phyloP scores from a whole-genome alignment of 2,329 filamentous ascomycete genomes.

The Cercospora citrullina region DNA sequence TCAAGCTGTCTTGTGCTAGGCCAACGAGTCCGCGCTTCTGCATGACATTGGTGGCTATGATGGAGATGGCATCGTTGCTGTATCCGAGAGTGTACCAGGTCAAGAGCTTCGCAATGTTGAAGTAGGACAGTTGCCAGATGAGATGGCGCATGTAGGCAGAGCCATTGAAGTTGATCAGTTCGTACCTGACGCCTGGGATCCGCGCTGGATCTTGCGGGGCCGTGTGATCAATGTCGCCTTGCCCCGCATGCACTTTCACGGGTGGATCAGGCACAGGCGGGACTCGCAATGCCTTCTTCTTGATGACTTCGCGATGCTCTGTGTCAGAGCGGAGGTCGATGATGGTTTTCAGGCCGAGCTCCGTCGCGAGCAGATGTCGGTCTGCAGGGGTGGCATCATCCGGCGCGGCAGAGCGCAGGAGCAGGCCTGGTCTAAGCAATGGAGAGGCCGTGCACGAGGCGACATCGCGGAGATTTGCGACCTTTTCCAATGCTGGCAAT shows the following conservation, averaged over 20 bases:
- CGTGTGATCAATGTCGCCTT: neutral
- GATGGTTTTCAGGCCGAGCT: slow-evolving; percentile 67
- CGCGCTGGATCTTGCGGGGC: slow-evolving; percentile 53
- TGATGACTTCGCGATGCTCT: slow-evolving; percentile 42
- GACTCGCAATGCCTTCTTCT: slow-evolving; percentile 58
- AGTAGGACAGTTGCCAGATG: slow-evolving; percentile 67
- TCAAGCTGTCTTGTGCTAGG: slow-evolving; percentile 67
- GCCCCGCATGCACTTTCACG: neutral
- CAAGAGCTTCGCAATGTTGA: slow-evolving; percentile 63
- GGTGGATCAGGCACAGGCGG: slow-evolving; percentile 43
- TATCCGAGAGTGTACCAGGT: slow-evolving; percentile 65
- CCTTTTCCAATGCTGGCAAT: slow-evolving; percentile 50
- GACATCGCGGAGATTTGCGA: slow-evolving; percentile 78
- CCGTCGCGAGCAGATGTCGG: slow-evolving; percentile 57
- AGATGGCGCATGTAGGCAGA: slow-evolving; percentile 67
- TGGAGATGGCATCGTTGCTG: slow-evolving; percentile 66
- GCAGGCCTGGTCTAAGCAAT: slow-evolving; percentile 24
- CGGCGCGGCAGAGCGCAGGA: slow-evolving; percentile 40
- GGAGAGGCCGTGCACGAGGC: slow-evolving; percentile 60
- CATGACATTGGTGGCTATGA: slow-evolving; percentile 72
- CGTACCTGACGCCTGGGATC: slow-evolving; percentile 64
- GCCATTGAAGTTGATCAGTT: slow-evolving; percentile 73
- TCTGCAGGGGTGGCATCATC: slow-evolving; percentile 73
- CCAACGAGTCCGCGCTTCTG: slow-evolving; percentile 69
- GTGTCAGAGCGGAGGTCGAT: slow-evolving; percentile 79